Base-by-base conservation (phyloP, 164 flowering plant genomes). In the Piper longum region DNA sequence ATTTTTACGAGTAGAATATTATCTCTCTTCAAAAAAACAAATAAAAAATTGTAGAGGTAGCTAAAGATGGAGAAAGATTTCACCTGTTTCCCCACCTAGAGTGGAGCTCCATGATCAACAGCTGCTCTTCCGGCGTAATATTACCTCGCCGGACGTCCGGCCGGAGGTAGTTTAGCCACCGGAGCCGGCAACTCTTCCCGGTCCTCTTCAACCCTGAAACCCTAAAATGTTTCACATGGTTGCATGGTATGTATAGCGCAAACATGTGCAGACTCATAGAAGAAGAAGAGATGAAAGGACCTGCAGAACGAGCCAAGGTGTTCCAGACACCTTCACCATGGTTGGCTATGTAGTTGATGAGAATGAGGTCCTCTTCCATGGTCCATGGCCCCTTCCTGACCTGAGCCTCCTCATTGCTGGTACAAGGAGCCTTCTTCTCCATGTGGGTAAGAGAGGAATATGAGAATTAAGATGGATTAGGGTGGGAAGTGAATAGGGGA, bases 271-370 rank as follows among this genome's bases (percentile, higher is more conserved):
- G 4, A 14, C 5, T 7, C 39, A 11, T 42, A 7, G 43, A 26
- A 7, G 9, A 59, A 26, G 39, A 59, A 42, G 41, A 40, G 17
- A 19, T 7, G 43, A 9, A 16, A 4, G 11, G 75, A 88, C 98
- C 98, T 40, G 98, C 98, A 16, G 89, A 78, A 78, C 81, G 80
- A 44, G 98, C 96, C 6, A 91, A 82, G 0, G 96, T 73, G 71
- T 91, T 91, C 98, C 98, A 91, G 0, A 86, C 93, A 16, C 98
- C 98, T 81, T 91, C 96, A 2, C 98, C 98, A 59, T 91, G 96
- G 73, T 85, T 84, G 0, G 91, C 87, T 16, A 91, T 88, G 62
- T 91, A 87, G 81, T 91, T 91, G 56, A 87, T 87, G 60, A 91
- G 82, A 64, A 91, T 91, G 76, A 85, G 64, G 69, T 91, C 97